Evolutionary conservation across 805 yeast species (phyloP).

Genomic region (Yamadazyma sp.): DNA sequence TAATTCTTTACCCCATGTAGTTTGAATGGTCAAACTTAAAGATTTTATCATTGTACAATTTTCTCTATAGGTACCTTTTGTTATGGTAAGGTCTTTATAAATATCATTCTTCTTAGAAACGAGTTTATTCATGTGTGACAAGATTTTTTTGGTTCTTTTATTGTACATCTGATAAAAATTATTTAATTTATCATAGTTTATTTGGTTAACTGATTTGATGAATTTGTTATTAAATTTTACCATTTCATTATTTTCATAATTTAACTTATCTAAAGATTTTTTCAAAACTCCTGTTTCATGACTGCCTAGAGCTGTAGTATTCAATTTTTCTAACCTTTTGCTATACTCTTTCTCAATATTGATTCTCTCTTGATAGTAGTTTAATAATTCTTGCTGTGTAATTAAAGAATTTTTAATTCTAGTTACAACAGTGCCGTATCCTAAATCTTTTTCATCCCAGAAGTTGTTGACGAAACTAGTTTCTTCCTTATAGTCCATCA

Average conservation of each 20-base stretch:
- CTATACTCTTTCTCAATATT: constrained; percentile 74
- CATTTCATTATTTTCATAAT: constrained; percentile 57
- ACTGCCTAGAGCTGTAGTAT: constrained; percentile 47
- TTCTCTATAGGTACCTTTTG: constrained; percentile 49
- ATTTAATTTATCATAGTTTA: constrained; percentile 46
- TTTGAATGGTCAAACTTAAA: constrained; percentile 56
- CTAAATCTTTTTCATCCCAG: constrained; percentile 66
- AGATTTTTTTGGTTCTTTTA: constrained; percentile 54
- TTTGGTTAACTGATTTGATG: constrained; percentile 47
- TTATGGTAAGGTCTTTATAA: constrained; percentile 30
- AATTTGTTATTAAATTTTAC: constrained; percentile 56
- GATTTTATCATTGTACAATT: constrained; percentile 61
- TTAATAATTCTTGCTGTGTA: constrained; percentile 42
- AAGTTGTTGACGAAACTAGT: constrained; percentile 43
- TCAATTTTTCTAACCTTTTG: constrained; percentile 49
- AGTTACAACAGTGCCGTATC: constrained; percentile 52
- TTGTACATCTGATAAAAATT: constrained; percentile 51
- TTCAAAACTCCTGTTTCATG: constrained; percentile 59
- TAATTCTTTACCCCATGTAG: constrained; percentile 72
- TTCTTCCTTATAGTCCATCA: too few relatives aligned
- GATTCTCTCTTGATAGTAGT: constrained; percentile 40
- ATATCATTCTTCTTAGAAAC: constrained; percentile 42
- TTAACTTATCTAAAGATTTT: constrained; percentile 56
- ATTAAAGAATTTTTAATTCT: constrained; percentile 58
- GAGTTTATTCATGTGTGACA: constrained; percentile 55